Percentiles rank a stretch among this genome's conserved stretches.
Evolutionary conservation across 306 rosid species (phyloP).

Genomic region (Glycine latifolia): DNA sequence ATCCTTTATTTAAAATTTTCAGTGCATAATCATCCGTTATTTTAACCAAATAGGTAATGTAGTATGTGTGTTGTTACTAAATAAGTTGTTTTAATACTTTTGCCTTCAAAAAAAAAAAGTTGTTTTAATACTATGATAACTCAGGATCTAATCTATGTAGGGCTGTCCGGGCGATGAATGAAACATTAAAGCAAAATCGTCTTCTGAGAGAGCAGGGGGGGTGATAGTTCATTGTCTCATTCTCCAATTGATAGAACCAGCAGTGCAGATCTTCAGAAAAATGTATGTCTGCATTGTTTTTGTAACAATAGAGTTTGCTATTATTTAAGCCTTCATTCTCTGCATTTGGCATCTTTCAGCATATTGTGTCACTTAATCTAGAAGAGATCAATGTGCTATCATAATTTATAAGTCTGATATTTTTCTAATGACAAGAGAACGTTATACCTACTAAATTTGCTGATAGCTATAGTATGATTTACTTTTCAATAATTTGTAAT

Average conservation of each 20-base stretch:
- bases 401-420: too few relatives aligned
- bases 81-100: neutral
- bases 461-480: neutral
- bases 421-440: too few relatives aligned
- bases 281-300: slow-evolving; percentile 49
- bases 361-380: too few relatives aligned
- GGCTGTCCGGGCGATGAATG: slow-evolving; percentile 99
- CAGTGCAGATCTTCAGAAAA: slow-evolving; percentile 49
- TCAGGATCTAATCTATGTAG: slow-evolving; percentile 56
- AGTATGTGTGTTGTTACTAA: slow-evolving; percentile 18
- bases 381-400: too few relatives aligned
- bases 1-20: slow-evolving; percentile 33
- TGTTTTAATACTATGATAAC: slow-evolving; percentile 47
- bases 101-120: too few relatives aligned
- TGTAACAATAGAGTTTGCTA: slow-evolving; percentile 36
- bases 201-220: slow-evolving; percentile 69
- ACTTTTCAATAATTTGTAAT: slow-evolving; percentile 15
- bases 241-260: slow-evolving; percentile 56
- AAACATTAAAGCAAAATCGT: slow-evolving; percentile 91
- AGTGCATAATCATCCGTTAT: slow-evolving; percentile 21
- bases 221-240: slow-evolving; percentile 61
- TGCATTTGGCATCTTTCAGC: neutral
- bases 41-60: slow-evolving; percentile 16
- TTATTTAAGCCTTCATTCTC: slow-evolving; percentile 24
- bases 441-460: too few relatives aligned